Conservation (phyloP, 176 grass and related monocot genomes). For the Panicum miliaceum region DNA sequence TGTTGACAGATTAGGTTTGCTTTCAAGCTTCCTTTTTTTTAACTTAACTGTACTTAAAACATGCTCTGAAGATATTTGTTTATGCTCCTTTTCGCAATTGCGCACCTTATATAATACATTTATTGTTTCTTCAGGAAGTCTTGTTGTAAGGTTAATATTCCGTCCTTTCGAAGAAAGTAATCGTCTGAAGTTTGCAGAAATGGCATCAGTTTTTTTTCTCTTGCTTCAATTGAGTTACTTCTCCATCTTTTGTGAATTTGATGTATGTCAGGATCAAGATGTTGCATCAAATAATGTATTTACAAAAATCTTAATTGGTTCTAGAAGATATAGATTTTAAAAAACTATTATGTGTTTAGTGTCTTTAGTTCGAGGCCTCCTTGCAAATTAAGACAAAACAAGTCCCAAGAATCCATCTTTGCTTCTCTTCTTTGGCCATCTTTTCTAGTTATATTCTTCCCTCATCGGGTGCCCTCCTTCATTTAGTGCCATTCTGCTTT, state of each 20-base stretch:
- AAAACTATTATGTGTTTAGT: no score
- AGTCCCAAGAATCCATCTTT: no score
- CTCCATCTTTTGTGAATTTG: background rate
- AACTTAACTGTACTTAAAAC: background rate
- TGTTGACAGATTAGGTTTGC: constrained; percentile 24
- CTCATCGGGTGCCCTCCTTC: no score
- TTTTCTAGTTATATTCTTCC: no score
- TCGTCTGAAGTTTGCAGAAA: constrained; percentile 8
- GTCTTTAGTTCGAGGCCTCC: no score
- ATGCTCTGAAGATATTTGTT: background rate
- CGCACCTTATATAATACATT: background rate
- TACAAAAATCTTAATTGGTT: background rate
- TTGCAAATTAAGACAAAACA: no score
- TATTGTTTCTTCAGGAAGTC: background rate
- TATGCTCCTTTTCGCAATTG: background rate
- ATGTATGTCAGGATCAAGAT: no score
- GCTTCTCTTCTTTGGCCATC: no score
- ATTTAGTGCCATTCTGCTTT: no score
- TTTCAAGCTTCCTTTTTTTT: no score
- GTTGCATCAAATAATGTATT: no score
- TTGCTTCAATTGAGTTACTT: background rate
- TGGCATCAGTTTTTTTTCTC: background rate
- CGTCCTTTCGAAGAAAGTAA: constrained; percentile 14
- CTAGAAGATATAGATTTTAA: background rate
- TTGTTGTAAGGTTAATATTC: constrained; percentile 18